phyloP scores from a whole-genome alignment of 75 land plant species.

The Selaginella moellendorffii region DNA sequence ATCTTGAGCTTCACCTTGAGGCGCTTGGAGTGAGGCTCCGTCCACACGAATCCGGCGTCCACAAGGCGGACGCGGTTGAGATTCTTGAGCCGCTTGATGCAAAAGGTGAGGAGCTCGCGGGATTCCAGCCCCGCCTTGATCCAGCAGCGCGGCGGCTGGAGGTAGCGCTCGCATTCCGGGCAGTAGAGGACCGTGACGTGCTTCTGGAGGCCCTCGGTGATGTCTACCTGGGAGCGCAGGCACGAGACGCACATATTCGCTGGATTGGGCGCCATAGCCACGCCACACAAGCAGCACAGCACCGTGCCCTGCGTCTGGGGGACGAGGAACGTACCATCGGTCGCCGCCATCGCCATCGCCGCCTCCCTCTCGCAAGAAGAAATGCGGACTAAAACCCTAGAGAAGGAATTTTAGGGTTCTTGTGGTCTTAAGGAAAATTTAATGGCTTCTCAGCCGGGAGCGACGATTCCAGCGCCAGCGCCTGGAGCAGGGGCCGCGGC shows the following conservation, averaged over 20 bases:
- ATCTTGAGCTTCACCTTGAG: constrained; percentile 45
- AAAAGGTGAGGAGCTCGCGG: constrained; percentile 51
- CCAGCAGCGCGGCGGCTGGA: constrained; percentile 66
- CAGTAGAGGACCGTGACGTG: constrained; percentile 34
- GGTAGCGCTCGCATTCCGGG: constrained; percentile 43
- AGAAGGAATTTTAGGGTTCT: neutral
- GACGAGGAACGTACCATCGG: constrained; percentile 43
- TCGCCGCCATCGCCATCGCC: neutral
- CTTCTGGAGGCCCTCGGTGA: constrained; percentile 61
- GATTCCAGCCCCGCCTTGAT: constrained; percentile 47
- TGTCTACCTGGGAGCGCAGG: constrained; percentile 53
- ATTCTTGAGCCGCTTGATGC: constrained; percentile 46
- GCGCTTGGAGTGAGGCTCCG: constrained; percentile 71
- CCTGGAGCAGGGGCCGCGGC: no score
- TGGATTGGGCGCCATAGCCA: constrained; percentile 57
- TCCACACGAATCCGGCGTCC: constrained; percentile 63
- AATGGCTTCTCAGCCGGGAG: no score
- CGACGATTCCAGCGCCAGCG: no score
- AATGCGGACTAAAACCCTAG: neutral
- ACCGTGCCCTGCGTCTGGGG: constrained; percentile 54
- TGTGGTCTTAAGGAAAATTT: neutral
- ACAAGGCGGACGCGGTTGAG: constrained; percentile 33
- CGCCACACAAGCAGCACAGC: constrained; percentile 65
- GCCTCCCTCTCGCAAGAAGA: neutral
- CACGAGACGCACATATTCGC: constrained; percentile 76